A percentile compares a stretch with the other conserved stretches of the same genome.
Conservation (phyloP, 495 filamentous ascomycete genomes). For the Hamigera avellanea region DNA sequence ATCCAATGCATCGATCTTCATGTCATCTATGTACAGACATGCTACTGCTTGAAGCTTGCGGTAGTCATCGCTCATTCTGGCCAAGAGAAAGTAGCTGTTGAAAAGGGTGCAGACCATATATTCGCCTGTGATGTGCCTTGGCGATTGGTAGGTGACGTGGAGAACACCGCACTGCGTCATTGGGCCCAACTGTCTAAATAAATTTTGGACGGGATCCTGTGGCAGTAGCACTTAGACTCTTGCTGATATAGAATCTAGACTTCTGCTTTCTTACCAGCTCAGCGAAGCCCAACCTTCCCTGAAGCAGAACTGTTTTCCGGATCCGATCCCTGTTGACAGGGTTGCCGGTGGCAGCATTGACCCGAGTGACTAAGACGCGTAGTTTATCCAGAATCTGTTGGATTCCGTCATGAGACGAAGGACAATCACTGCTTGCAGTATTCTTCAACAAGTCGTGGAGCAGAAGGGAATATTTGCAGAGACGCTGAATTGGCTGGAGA, state of each 20-base stretch:
- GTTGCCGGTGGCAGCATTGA: conserved; percentile 60
- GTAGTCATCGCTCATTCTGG: conserved; percentile 46
- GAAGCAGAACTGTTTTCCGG: conserved; percentile 41
- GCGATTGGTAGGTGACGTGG: conserved; percentile 70
- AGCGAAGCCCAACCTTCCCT: conserved; percentile 49
- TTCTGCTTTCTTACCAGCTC: conserved; percentile 42
- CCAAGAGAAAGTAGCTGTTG: conserved; percentile 67
- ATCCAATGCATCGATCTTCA: conserved; percentile 63
- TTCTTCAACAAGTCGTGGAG: conserved; percentile 71
- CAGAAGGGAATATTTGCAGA: conserved; percentile 86
- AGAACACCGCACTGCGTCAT: conserved; percentile 77
- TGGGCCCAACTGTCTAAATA: conserved; percentile 69
- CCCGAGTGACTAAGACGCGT: conserved; percentile 55
- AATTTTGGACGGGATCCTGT: conserved; percentile 27
- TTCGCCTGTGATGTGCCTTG: conserved; percentile 52
- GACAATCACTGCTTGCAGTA: conserved; percentile 76
- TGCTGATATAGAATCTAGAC: neutral
- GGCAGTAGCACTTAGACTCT: conserved; percentile 1
- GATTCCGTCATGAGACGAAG: conserved; percentile 65
- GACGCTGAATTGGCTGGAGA: conserved; percentile 74
- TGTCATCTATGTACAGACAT: conserved; percentile 56
- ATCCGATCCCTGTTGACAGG: conserved; percentile 32
- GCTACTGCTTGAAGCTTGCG: conserved; percentile 62
- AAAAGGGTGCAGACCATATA: conserved; percentile 89
- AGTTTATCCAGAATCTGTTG: conserved; percentile 61